Conservation (phyloP, 192 early-diverging fungal species). For the Rhizophagus clarus region DNA sequence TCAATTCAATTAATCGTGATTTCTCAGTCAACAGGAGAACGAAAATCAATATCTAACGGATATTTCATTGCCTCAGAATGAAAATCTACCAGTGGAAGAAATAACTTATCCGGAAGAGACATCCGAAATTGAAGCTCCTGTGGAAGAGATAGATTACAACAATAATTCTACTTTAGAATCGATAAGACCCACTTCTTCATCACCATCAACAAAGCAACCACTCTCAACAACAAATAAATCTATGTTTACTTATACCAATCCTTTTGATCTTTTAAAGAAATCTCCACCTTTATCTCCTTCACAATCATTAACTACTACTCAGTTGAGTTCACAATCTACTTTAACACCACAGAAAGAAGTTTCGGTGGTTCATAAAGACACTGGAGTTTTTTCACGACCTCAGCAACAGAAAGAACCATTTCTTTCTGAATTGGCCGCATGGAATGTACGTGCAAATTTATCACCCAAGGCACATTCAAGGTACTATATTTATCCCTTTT, state of each 20-base stretch:
- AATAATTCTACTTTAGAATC: not conserved
- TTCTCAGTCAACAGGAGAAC: constrained; percentile 10
- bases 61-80: not conserved
- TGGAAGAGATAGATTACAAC: constrained; percentile 21
- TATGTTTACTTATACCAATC: constrained; percentile 50
- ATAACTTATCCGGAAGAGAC: constrained; percentile 3
- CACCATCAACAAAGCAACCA: constrained; percentile 36
- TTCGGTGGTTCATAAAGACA: not conserved
- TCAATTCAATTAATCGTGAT: not conserved
- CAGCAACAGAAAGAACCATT: constrained; percentile 11
- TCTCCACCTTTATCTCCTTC: constrained; percentile 5
- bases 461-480: not conserved
- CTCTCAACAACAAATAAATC: constrained; percentile 35
- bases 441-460: constrained; percentile 27
- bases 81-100: not conserved
- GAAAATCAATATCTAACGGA: constrained; percentile 10
- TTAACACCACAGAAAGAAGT: constrained; percentile 10
- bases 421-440: constrained; percentile 17
- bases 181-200: constrained; percentile 22
- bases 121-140: not conserved
- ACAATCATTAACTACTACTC: not conserved
- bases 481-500: not conserved
- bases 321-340: constrained; percentile 1
- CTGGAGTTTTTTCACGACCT: constrained; percentile 7
- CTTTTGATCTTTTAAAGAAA: constrained; percentile 46